Evolutionary conservation across 306 rosid genomes (phyloP), one percentile per base, ranked within the genome.

Genomic region (Herpetospermum pedunculosum): DNA sequence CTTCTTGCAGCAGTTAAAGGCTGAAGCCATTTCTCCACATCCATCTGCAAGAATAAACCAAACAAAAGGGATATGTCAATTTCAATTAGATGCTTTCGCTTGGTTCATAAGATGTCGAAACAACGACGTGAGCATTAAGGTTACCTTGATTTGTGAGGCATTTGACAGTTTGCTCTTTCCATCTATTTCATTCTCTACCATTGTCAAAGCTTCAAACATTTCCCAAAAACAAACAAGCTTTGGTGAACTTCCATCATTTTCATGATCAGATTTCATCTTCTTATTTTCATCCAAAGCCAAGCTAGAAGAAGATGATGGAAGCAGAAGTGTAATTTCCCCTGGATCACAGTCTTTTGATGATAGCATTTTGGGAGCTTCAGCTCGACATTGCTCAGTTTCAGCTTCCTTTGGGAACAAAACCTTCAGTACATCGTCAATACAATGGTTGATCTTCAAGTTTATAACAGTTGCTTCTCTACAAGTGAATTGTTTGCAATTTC

Each of bases 391-490:
- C 10, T 0, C 0, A 38, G 19, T 67, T 63, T 75, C 72, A 48
- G 3, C 55, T 49, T 19, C 71, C 55, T 73, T 46, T 2, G 87
- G 83, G 83, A 84, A 81, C 70, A 84, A 8, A 5, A 59, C 54
- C 59, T 70, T 50, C 7, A 83, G 29, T 10, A 78, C 46, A 32
- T 78, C 80, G 30, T 77, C 77, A 41, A 53, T 79, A 28, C 71
- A 6, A 53, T 10, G 76, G 43, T 41, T 65, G 49, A 11, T 46
- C 10, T 2, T 80, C 74, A 83, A 74, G 80, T 90, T 84, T 11
- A 86, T 73, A 75, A 29, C 41, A 28, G 85, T 44, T 3, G 85
- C 88, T 80, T 84, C 83, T 34, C 77, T 70, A 41, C 83, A 80
- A 2, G 18, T 8, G 21, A 48, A 29, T 40, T 77, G 49, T 3